Conservation (phyloP, 1,284 basidiomycete genomes). For the Malassezia restricta region DNA sequence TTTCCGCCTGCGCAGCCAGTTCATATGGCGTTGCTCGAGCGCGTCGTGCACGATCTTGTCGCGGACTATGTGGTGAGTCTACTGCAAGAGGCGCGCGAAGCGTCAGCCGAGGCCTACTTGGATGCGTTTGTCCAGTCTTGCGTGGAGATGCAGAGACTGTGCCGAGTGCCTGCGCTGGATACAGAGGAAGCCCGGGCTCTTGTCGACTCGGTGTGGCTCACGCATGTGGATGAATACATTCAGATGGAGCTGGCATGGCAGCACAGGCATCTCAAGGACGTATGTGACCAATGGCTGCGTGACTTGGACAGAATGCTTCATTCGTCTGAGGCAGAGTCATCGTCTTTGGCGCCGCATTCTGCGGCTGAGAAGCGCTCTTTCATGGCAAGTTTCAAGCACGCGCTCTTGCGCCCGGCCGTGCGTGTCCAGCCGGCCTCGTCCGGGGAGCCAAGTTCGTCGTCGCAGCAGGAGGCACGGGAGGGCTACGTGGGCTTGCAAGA, state of each 20-base stretch:
- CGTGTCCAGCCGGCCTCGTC: background rate
- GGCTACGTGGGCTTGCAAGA: conserved; percentile 1
- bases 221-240: conserved; percentile 90
- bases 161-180: conserved; percentile 20
- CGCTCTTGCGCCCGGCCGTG: conserved; percentile 81
- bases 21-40: conserved; percentile 61
- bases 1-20: conserved; percentile 70
- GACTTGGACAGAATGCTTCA: conserved; percentile 47
- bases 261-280: conserved; percentile 60
- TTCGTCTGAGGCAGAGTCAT: background rate
- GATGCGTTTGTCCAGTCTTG: conserved; percentile 74
- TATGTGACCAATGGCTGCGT: conserved; percentile 67
- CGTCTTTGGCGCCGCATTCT: conserved; percentile 48
- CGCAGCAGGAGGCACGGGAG: background rate
- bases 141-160: conserved; percentile 55
- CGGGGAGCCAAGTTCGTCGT: background rate
- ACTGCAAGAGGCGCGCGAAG: conserved; percentile 62
- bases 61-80: conserved; percentile 74
- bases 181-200: conserved; percentile 62
- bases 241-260: conserved; percentile 79
- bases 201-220: conserved; percentile 76
- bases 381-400: conserved; percentile 75
- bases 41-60: conserved; percentile 61
- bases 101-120: conserved; percentile 64
- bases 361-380: conserved; percentile 84